Evolutionary conservation across 805 yeast species (phyloP).

Genomic region (Yamadazyma nakazawae): DNA sequence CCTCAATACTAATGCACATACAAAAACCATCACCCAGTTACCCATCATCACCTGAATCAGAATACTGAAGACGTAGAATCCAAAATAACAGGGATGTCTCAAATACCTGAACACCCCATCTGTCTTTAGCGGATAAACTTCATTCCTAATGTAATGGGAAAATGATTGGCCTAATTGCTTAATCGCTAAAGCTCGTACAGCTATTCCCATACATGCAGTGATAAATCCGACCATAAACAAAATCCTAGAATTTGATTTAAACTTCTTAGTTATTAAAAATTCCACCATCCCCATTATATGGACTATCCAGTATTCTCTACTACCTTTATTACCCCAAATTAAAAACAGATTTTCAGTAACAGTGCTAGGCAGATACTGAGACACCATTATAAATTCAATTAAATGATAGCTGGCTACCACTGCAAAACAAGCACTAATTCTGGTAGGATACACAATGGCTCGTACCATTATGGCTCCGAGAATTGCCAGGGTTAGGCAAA

Average conservation of each 20-base stretch:
- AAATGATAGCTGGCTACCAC: conserved; percentile 8
- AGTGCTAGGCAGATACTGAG: conserved; percentile 23
- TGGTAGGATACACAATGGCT: neutral
- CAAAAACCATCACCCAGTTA: conserved; percentile 19
- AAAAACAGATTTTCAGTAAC: conserved; percentile 28
- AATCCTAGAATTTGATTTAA: neutral
- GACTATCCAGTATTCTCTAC: conserved; percentile 26
- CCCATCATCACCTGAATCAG: conserved; percentile 29
- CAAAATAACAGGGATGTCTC: conserved; percentile 40
- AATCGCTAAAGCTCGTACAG: conserved; percentile 28
- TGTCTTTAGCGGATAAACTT: conserved; percentile 23
- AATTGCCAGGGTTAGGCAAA: conserved; percentile 3
- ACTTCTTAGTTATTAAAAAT: neutral
- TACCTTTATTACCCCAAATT: conserved; percentile 35
- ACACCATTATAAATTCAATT: conserved; percentile 27
- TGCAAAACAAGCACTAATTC: conserved; percentile 1
- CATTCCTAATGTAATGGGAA: conserved; percentile 29
- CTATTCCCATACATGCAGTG: conserved; percentile 22
- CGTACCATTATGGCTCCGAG: conserved; percentile 19
- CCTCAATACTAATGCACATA: conserved; percentile 17
- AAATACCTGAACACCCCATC: conserved; percentile 27
- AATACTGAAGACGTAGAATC: conserved; percentile 31
- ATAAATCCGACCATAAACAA: conserved; percentile 13
- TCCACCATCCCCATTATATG: conserved; percentile 20
- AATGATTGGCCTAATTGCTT: conserved; percentile 33